A percentile compares a stretch with the other conserved stretches of the same genome.
Evolutionary conservation across 2,329 filamentous ascomycete species (phyloP).

Genomic region (Epichloe gansuensis): DNA sequence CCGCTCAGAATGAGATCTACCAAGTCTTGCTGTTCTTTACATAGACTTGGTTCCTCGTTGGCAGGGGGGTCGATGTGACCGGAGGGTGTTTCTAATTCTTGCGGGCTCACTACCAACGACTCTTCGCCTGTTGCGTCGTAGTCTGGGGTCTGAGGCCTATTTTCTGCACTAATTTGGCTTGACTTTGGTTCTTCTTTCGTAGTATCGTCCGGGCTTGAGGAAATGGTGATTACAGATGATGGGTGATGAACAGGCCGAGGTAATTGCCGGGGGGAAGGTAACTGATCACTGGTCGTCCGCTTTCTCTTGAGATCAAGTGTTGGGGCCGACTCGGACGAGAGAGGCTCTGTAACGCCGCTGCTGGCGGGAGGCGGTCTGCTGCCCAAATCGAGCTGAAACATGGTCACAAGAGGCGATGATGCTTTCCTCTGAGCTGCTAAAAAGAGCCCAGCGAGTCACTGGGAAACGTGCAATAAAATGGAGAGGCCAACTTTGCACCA

Average conservation of each 20-base stretch:
- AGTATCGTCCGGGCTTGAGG: not conserved
- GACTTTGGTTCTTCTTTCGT: not conserved
- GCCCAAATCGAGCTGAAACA: not conserved
- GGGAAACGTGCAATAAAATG: too few relatives aligned
- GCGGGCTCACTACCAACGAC: not conserved
- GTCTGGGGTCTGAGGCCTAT: not conserved
- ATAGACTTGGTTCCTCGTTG: not conserved
- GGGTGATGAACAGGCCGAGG: not conserved
- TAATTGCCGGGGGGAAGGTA: not conserved
- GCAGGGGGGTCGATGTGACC: not conserved
- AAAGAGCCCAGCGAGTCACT: not conserved
- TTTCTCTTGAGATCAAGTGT: not conserved
- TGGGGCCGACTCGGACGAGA: not conserved
- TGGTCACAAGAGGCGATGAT: not conserved
- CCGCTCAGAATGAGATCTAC: constrained; percentile 35
- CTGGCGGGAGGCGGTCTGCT: not conserved
- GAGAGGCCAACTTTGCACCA: too few relatives aligned
- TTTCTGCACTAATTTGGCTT: not conserved
- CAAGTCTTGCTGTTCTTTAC: constrained; percentile 13
- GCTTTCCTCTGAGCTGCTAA: not conserved
- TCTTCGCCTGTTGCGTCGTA: not conserved
- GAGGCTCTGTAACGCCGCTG: not conserved
- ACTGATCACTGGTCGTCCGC: not conserved
- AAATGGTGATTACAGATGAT: not conserved
- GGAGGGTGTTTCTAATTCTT: not conserved